phyloP scores from a whole-genome alignment of 495 filamentous ascomycete genomes.

The Daldinia bambusicola region DNA sequence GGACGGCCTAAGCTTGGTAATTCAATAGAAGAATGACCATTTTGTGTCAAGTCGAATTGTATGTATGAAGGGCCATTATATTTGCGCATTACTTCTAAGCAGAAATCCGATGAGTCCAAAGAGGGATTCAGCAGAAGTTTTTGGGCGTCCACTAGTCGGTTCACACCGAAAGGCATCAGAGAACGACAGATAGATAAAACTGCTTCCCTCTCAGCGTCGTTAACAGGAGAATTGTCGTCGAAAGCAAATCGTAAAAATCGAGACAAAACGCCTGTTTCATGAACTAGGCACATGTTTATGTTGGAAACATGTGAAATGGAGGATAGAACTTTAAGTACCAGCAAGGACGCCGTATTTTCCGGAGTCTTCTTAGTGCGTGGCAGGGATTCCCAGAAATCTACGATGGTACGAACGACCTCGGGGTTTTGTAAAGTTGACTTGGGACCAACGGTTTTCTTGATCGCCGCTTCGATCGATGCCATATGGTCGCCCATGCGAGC shows the following conservation, averaged over 20 bases:
- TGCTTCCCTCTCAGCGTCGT: slow-evolving; percentile 63
- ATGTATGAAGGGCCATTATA: slow-evolving; percentile 84
- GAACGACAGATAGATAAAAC: slow-evolving; percentile 68
- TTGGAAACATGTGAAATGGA: slow-evolving; percentile 68
- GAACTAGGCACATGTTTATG: slow-evolving; percentile 79
- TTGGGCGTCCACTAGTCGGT: slow-evolving; percentile 79
- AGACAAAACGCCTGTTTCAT: slow-evolving; percentile 79
- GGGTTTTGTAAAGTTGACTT: slow-evolving; percentile 68
- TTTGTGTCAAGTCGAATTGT: slow-evolving; percentile 89
- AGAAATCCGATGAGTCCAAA: slow-evolving; percentile 72
- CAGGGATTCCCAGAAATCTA: slow-evolving; percentile 73
- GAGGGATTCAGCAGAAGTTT: slow-evolving; percentile 74
- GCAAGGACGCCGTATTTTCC: slow-evolving; percentile 64
- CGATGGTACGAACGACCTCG: slow-evolving; percentile 70
- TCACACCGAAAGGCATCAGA: slow-evolving; percentile 76
- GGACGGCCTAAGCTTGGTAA: slow-evolving; percentile 80
- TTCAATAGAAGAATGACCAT: slow-evolving; percentile 90
- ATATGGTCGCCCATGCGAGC: slow-evolving; percentile 41
- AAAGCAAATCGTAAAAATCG: slow-evolving; percentile 77
- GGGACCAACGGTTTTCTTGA: slow-evolving; percentile 61
- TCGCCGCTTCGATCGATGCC: slow-evolving; percentile 51
- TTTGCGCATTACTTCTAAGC: slow-evolving; percentile 74
- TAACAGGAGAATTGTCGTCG: slow-evolving; percentile 55
- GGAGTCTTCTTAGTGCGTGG: slow-evolving; percentile 55
- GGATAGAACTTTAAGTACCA: slow-evolving; percentile 66